A percentile compares a stretch with the other conserved stretches of the same genome.
Conservation (phyloP, 2,329 filamentous ascomycete species). For the Epichloe glyceriae region DNA sequence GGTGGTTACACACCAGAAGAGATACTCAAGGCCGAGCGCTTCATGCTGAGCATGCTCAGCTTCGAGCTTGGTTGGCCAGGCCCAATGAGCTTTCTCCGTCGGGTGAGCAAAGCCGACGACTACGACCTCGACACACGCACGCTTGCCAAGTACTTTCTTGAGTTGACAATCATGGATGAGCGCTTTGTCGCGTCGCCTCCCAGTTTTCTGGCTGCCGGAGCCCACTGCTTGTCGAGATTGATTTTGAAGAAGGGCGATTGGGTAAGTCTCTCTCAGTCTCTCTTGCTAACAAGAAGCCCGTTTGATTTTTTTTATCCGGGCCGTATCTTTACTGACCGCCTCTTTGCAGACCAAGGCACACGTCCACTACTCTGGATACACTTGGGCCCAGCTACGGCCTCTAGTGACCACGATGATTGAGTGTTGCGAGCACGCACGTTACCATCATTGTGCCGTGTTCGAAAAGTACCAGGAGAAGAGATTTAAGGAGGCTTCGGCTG, state of each 20-base stretch:
- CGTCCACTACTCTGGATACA: conserved; percentile 89
- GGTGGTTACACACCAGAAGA: conserved; percentile 79
- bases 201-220: conserved; percentile 80
- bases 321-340: neutral
- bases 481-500: conserved; percentile 73
- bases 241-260: conserved; percentile 87
- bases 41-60: conserved; percentile 93
- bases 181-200: conserved; percentile 85
- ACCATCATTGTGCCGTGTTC: conserved; percentile 76
- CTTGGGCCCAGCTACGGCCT: conserved; percentile 67
- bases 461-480: conserved; percentile 85
- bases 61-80: conserved; percentile 98
- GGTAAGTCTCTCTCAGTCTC: conserved; percentile 45
- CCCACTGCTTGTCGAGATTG: conserved; percentile 80
- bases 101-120: conserved; percentile 96
- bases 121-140: conserved; percentile 94
- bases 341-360: conserved; percentile 57
- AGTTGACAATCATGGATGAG: conserved; percentile 95
- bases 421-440: conserved; percentile 68
- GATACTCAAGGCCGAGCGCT: conserved; percentile 91
- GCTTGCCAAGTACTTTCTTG: conserved; percentile 93
- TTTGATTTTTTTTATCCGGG: neutral
- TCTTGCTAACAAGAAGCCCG: too few species aligned
- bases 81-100: conserved; percentile 93
- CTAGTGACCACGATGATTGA: conserved; percentile 70